phyloP scores from a whole-genome alignment of 257 asterid species.

The Solanum chilense region DNA sequence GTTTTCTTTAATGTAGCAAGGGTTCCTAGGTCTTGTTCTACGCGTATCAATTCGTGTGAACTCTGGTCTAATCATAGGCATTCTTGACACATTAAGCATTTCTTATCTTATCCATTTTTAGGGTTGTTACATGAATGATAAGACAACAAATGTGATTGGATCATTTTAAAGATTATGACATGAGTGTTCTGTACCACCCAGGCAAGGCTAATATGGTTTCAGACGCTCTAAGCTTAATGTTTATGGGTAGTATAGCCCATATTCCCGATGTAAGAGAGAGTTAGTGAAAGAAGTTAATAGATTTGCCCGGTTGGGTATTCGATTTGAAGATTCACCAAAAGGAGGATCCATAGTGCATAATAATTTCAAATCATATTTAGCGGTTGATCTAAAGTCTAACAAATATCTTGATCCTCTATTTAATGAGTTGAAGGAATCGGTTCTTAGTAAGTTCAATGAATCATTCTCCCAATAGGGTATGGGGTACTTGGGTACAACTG shows the following conservation, averaged over 20 bases:
- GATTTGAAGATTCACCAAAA: neutral
- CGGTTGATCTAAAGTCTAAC: neutral
- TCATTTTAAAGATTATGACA: neutral
- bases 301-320: neutral
- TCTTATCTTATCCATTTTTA: too few relatives aligned
- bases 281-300: neutral
- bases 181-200: neutral
- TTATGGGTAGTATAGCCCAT: neutral
- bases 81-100: too few relatives aligned
- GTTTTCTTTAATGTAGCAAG: too few relatives aligned
- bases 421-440: neutral
- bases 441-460: too few relatives aligned
- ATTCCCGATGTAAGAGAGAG: neutral
- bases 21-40: too few relatives aligned
- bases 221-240: neutral
- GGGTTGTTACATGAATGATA: too few relatives aligned
- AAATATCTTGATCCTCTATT: neutral
- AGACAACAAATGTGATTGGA: neutral
- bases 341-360: neutral
- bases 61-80: too few relatives aligned
- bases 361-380: neutral
- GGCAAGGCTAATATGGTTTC: neutral
- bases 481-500: neutral
- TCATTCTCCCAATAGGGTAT: neutral
- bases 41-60: too few relatives aligned